Evolutionary conservation across 495 filamentous ascomycete species (phyloP).

Genomic region (Physcia stellaris): DNA sequence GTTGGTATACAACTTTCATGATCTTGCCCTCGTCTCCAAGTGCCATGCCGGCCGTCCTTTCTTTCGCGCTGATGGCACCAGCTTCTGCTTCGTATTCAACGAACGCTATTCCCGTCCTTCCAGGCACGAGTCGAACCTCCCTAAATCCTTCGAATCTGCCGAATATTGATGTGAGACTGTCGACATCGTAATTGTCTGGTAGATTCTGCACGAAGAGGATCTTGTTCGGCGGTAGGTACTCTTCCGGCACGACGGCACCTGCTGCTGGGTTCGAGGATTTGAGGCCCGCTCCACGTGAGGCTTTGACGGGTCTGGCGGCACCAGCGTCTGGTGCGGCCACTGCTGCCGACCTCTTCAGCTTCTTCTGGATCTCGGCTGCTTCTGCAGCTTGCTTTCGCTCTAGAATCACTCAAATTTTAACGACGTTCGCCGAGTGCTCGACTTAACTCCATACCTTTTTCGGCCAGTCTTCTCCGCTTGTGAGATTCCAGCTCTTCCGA

Average conservation of each 20-base stretch:
- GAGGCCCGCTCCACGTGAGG: constrained; percentile 63
- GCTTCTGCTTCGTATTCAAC: constrained; percentile 88
- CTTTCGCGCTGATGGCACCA: constrained; percentile 88
- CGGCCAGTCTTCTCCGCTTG: constrained; percentile 71
- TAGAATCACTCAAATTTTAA: constrained; percentile 26
- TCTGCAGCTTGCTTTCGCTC: constrained; percentile 87
- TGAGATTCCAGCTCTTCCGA: constrained; percentile 77
- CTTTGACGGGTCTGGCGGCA: constrained; percentile 52
- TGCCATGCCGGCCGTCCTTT: constrained; percentile 81
- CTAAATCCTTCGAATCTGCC: constrained; percentile 85
- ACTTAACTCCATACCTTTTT: constrained; percentile 56
- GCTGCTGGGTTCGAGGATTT: constrained; percentile 60
- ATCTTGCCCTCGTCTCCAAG: constrained; percentile 56
- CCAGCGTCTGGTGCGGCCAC: constrained; percentile 33
- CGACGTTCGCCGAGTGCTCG: background rate
- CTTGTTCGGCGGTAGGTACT: constrained; percentile 95
- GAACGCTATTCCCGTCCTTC: constrained; percentile 81
- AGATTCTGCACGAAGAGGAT: constrained; percentile 92
- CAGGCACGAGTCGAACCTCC: constrained; percentile 80
- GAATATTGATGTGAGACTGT: constrained; percentile 68
- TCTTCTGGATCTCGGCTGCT: constrained; percentile 67
- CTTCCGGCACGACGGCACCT: constrained; percentile 76
- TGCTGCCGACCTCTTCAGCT: constrained; percentile 59
- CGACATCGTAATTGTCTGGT: constrained; percentile 74
- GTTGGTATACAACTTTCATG: constrained; percentile 82